Percentiles rank a stretch among this genome's conserved stretches.
phyloP scores from a whole-genome alignment of 768 basidiomycete species.

The Pleurotus pulmonarius region DNA sequence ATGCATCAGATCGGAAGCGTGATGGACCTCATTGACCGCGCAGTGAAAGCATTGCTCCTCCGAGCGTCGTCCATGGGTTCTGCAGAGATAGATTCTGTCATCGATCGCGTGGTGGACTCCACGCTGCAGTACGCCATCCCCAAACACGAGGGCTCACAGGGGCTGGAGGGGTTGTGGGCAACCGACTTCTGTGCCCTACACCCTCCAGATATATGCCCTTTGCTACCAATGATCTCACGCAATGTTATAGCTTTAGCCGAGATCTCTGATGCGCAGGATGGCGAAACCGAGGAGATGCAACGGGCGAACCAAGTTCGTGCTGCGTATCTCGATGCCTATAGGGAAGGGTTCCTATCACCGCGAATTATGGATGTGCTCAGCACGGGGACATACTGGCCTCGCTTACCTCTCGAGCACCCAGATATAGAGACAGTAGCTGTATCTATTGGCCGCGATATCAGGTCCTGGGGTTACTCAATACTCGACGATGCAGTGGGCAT shows the following conservation, averaged over 20 bases:
- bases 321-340: constrained; percentile 61
- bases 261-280: constrained; percentile 17
- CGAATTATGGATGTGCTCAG: constrained; percentile 56
- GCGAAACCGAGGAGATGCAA: constrained; percentile 15
- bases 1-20: constrained; percentile 63
- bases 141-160: constrained; percentile 40
- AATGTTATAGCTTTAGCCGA: constrained; percentile 28
- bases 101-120: constrained; percentile 69
- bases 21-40: constrained; percentile 73
- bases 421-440: constrained; percentile 65
- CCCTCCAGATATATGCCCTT: constrained; percentile 47
- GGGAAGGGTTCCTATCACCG: constrained; percentile 53
- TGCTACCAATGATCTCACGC: constrained; percentile 50
- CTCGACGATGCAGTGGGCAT: constrained; percentile 68
- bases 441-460: constrained; percentile 59
- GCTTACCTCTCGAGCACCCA: constrained; percentile 74
- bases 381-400: constrained; percentile 67
- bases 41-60: constrained; percentile 54
- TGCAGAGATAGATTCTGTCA: constrained; percentile 61
- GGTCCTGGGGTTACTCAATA: constrained; percentile 64
- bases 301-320: constrained; percentile 35
- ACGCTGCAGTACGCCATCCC: constrained; percentile 78
- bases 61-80: constrained; percentile 48
- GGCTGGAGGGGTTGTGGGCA: constrained; percentile 43
- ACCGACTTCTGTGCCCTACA: constrained; percentile 64